These are phyloP conservation scores for Chrysanthemum seticuspe DNA, from an alignment of 129 eudicot species.

Conservation along the genomic window DNA sequence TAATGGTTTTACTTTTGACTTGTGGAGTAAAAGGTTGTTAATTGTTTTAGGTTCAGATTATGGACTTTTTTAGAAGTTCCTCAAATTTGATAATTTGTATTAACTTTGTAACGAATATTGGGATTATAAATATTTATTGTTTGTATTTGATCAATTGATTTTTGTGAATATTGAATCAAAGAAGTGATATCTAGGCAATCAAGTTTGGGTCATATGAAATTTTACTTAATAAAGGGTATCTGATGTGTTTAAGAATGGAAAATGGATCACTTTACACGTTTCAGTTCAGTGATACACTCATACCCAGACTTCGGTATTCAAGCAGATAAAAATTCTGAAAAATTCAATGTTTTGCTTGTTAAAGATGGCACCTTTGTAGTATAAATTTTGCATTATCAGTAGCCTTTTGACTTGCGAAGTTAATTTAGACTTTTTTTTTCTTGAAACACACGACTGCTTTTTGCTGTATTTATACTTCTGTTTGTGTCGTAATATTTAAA, in stretches of 20 bases:
- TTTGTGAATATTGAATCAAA: background rate
- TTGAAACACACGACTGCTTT: too few relatives aligned
- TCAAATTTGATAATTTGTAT: background rate
- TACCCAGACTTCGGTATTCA: background rate
- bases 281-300: background rate
- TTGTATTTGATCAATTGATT: background rate
- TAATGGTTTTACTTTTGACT: background rate
- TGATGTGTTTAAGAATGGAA: constrained; percentile 1
- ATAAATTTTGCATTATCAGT: too few relatives aligned
- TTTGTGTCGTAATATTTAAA: too few relatives aligned
- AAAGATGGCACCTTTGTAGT: constrained; percentile 10
- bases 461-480: too few relatives aligned
- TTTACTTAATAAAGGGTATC: background rate
- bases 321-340: background rate
- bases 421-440: background rate
- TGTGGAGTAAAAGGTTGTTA: constrained; percentile 2
- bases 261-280: background rate
- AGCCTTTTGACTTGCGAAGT: background rate
- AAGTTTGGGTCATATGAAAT: background rate
- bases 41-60: background rate
- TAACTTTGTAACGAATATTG: background rate
- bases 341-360: background rate
- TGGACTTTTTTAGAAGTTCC: background rate
- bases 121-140: background rate
- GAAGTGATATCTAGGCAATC: background rate